Evolutionary conservation across 2,329 filamentous ascomycete species (phyloP).

Genomic region (Tolypocladium tropicale): DNA sequence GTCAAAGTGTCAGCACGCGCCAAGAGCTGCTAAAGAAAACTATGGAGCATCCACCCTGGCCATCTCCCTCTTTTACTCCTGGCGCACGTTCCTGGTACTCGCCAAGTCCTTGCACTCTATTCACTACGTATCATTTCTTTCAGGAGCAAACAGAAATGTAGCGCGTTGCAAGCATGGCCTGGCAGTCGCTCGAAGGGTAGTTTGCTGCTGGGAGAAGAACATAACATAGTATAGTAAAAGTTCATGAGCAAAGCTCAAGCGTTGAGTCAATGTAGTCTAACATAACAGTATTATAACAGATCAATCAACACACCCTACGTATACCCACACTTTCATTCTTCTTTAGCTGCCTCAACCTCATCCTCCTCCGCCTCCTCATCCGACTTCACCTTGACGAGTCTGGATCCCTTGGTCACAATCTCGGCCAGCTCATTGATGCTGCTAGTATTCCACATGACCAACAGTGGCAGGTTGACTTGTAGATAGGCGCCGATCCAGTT

Average conservation of each 20-base stretch:
- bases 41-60: background rate
- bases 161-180: background rate
- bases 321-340: background rate
- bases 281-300: background rate
- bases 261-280: background rate
- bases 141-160: background rate
- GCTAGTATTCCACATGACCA: conserved; percentile 11
- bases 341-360: background rate
- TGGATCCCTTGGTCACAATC: conserved; percentile 11
- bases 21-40: background rate
- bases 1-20: background rate
- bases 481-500: conserved; percentile 16
- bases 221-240: background rate
- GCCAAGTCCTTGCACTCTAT: background rate
- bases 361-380: background rate
- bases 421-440: conserved; percentile 11
- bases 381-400: conserved; percentile 7
- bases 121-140: background rate
- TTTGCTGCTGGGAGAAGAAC: background rate
- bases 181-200: background rate
- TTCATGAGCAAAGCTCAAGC: background rate
- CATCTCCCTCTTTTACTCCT: background rate
- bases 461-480: conserved; percentile 11
- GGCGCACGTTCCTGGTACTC: background rate
- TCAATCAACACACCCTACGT: background rate